Evolutionary conservation across 495 filamentous ascomycete species (phyloP).

Genomic region (Xylaria scruposa): DNA sequence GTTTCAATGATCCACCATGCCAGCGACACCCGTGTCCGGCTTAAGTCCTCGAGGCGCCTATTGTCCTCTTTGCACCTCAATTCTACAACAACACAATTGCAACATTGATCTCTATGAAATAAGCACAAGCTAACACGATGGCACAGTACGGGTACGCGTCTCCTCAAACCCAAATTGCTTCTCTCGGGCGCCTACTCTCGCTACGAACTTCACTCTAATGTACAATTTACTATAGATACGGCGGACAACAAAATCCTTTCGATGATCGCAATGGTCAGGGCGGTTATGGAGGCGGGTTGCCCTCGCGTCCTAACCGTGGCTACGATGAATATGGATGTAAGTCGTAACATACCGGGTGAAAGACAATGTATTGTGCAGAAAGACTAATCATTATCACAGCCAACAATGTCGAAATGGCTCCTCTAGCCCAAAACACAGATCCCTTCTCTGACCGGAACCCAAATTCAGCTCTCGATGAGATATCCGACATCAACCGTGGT

Average conservation of each 20-base stretch:
- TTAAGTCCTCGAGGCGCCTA: conserved; percentile 20
- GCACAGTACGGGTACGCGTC: conserved; percentile 48
- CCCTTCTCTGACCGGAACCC: conserved; percentile 59
- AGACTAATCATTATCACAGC: conserved; percentile 37
- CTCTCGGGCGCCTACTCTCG: neutral
- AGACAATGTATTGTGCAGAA: neutral
- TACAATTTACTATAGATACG: conserved; percentile 45
- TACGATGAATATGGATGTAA: conserved; percentile 57
- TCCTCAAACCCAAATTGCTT: conserved; percentile 20
- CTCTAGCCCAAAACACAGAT: conserved; percentile 57
- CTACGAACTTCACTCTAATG: conserved; percentile 35
- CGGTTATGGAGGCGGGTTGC: conserved; percentile 44
- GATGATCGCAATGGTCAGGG: conserved; percentile 50
- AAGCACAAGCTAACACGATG: conserved; percentile 45
- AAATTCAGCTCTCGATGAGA: conserved; percentile 82
- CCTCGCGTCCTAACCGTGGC: conserved; percentile 49
- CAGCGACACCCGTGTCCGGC: neutral
- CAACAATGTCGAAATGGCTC: conserved; percentile 68
- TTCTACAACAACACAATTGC: conserved; percentile 15
- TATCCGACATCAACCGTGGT: conserved; percentile 74
- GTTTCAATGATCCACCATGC: conserved; percentile 33
- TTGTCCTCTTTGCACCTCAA: neutral
- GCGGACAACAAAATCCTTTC: conserved; percentile 57
- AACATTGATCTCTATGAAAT: neutral
- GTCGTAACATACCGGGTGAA: conserved; percentile 28